Base-by-base conservation (phyloP, 352 stramenopile species). In the Blastocystis sp. region DNA sequence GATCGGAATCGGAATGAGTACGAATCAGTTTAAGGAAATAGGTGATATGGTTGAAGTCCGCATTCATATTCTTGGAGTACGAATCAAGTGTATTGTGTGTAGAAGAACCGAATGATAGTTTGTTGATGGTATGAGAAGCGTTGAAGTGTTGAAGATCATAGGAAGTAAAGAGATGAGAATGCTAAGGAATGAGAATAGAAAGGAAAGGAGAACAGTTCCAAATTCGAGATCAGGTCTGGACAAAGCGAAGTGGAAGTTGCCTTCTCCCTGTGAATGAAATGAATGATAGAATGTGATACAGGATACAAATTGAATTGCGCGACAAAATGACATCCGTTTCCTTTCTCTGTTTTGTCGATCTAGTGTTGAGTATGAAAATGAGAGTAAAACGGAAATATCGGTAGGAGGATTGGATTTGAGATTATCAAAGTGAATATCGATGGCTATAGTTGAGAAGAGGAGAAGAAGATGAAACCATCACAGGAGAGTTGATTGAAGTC, bases 21-120 rank as follows among this genome's bases (percentile, higher is more conserved):
- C 11, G 59, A 44, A 71, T 71, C 59, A 71, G 36, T 44, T 71
- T 71, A 8, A 71, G 59, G 59, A 71, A 71, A 29, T 71, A 71
- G 18, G 59, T 71, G 14, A 71, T 24, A 1, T 71, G 59, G 1
- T 71, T 71, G 38, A 71, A 71, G 32, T 44, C 59, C n/a, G 51
- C 51, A 29, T 61, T 61, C 51, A 61, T 71, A 29, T 71, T 71
- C 59, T 49, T 71, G 6, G 16, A 4, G 38, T 71, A 71, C 4
- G 4, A 18, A 44, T 49, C 59, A 11, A 71, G n/a, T 27, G 38
- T 71, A 29, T 71, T 49, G 9, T 21, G 9, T 54, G 46, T 54
- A 64, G 16, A 38, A 71, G 7, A 18, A 21, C 59, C 59, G n/a
- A 71, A 71, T 6, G 24, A 71, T 9, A 71, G 32, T 38, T 4